These are phyloP conservation scores for Aegilops bicornis DNA, from an alignment of 176 grass and related monocot genomes.

Conservation along the genomic window DNA sequence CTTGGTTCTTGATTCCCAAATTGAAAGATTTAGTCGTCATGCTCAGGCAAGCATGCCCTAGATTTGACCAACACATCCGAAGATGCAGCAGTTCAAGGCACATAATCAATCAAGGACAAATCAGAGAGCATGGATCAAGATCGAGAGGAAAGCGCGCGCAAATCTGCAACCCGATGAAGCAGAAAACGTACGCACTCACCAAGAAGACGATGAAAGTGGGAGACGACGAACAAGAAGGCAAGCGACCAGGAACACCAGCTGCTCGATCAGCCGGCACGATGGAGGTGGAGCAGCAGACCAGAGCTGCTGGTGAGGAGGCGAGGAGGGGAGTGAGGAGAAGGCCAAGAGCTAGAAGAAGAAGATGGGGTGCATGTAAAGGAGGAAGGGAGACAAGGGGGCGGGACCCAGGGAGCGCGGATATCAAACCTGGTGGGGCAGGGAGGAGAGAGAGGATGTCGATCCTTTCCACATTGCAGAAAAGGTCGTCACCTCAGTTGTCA, in stretches of 20 bases:
- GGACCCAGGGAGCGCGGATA: slow-evolving; percentile 40
- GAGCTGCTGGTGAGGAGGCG: too few relatives aligned
- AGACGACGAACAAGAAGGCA: not conserved
- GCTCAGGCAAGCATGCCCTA: not conserved
- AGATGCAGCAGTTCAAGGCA: not conserved
- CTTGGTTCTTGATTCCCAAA: not conserved
- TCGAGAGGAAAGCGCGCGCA: not conserved
- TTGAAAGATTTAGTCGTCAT: not conserved
- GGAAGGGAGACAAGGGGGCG: not conserved
- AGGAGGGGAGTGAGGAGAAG: not conserved
- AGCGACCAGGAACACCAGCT: not conserved
- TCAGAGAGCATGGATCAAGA: not conserved
- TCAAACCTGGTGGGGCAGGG: slow-evolving; percentile 43
- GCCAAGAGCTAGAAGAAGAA: not conserved
- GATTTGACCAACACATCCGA: not conserved
- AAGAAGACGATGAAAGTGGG: not conserved
- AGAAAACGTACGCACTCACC: not conserved
- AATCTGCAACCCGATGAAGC: not conserved
- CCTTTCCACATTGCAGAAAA: slow-evolving; percentile 31
- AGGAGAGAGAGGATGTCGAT: not conserved
- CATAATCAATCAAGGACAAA: not conserved
- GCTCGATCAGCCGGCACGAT: not conserved
- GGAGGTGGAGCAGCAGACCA: not conserved
- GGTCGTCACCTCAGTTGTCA: slow-evolving; percentile 47
- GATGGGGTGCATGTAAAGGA: not conserved